Evolutionary conservation across 2,329 filamentous ascomycete genomes (phyloP).

Genomic region (Apiospora phragmitis): DNA sequence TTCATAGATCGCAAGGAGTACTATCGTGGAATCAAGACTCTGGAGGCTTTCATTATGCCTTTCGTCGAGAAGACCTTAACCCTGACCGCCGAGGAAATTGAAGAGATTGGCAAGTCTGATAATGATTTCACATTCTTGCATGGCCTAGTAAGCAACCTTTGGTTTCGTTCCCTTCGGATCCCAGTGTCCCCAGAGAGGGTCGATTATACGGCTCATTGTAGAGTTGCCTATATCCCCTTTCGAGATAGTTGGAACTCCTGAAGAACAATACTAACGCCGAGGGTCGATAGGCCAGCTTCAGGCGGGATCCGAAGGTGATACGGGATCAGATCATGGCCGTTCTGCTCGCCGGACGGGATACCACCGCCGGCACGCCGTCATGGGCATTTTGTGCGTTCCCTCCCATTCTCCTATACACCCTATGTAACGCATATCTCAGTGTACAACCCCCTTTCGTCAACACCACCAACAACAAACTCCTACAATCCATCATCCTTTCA

Average conservation of each 20-base stretch:
- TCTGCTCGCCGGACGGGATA: conserved; percentile 71
- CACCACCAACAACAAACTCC: not conserved
- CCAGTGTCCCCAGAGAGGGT: not conserved
- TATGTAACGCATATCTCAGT: not conserved
- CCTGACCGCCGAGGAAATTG: conserved; percentile 64
- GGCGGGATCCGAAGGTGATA: conserved; percentile 60
- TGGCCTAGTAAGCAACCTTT: conserved; percentile 36
- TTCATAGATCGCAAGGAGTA: conserved; percentile 41
- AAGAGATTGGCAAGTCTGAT: conserved; percentile 67
- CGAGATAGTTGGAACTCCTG: too few relatives aligned
- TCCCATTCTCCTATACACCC: not conserved
- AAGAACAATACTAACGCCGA: not conserved
- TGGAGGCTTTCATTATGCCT: conserved; percentile 69
- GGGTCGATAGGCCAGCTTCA: conserved; percentile 62
- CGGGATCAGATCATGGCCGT: conserved; percentile 77
- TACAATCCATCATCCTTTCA: not conserved
- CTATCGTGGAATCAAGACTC: conserved; percentile 58
- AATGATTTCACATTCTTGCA: conserved; percentile 75
- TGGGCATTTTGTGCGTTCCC: conserved; percentile 55
- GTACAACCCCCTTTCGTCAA: too few relatives aligned
- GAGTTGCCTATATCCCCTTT: not conserved
- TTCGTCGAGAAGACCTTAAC: conserved; percentile 68
- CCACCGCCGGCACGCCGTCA: conserved; percentile 66
- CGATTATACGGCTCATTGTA: not conserved
- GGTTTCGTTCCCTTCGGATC: too few relatives aligned